Conservation (phyloP, 352 stramenopile genomes). For the Saprolegnia parasitica region DNA sequence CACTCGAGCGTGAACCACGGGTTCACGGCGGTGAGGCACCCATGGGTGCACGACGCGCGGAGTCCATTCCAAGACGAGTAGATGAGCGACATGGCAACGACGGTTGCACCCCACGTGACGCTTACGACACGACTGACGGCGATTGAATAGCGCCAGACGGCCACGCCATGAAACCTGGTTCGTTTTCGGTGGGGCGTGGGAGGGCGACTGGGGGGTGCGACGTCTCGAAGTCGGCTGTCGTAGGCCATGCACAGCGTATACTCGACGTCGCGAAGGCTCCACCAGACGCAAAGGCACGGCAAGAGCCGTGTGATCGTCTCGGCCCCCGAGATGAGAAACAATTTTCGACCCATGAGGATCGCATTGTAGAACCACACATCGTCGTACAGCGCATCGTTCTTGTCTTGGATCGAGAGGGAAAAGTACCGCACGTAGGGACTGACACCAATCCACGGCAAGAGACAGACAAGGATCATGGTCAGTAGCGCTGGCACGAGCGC, state of each 20-base stretch:
- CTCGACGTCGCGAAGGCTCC: not conserved
- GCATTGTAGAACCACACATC: slow-evolving; percentile 21
- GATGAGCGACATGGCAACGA: not conserved
- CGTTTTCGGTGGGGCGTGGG: too few relatives aligned
- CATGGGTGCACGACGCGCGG: not conserved
- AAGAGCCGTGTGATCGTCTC: not conserved
- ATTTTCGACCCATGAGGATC: not conserved
- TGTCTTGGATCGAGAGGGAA: not conserved
- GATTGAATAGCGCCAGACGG: not conserved
- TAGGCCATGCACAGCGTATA: not conserved
- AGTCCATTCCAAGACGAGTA: not conserved
- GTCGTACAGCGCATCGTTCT: slow-evolving; percentile 9
- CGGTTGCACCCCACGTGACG: not conserved
- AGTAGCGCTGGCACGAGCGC: not conserved
- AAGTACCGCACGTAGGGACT: slow-evolving; percentile 5
- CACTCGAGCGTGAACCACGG: slow-evolving; percentile 9
- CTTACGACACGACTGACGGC: not conserved
- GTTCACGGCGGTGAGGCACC: slow-evolving; percentile 6
- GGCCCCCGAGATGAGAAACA: not conserved
- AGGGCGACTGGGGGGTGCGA: too few relatives aligned
- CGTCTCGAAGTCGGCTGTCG: not conserved
- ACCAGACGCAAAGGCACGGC: not conserved
- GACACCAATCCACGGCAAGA: not conserved
- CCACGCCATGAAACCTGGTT: not conserved
- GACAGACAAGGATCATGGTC: slow-evolving; percentile 4